Evolutionary conservation across 2,329 filamentous ascomycete genomes (phyloP).

Genomic region (Neofusicoccum umdonicola): DNA sequence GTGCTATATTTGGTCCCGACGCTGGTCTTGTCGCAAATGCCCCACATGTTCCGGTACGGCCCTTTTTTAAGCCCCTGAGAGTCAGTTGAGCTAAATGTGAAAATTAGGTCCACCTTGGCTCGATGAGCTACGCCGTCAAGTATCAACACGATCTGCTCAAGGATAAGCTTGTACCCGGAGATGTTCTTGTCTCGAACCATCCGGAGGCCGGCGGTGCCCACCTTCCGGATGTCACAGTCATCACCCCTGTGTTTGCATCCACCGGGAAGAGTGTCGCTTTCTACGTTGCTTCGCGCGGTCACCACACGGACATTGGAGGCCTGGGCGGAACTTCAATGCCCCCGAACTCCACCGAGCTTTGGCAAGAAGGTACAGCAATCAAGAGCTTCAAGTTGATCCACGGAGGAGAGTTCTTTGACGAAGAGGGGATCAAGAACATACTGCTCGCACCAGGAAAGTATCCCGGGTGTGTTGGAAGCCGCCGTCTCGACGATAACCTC

Average conservation of each 20-base stretch:
- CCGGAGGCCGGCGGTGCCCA: conserved; percentile 29
- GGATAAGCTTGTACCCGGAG: conserved; percentile 25
- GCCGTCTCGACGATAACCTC: conserved; percentile 34
- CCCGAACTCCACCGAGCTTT: conserved; percentile 46
- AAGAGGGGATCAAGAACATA: conserved; percentile 28
- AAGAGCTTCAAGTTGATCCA: conserved; percentile 41
- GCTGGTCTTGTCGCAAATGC: conserved; percentile 28
- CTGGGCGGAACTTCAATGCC: conserved; percentile 41
- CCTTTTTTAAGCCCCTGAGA: neutral
- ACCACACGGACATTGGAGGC: conserved; percentile 31
- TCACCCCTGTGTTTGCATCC: conserved; percentile 27
- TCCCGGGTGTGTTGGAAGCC: conserved; percentile 31
- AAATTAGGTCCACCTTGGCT: conserved; percentile 22
- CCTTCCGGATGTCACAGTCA: conserved; percentile 30
- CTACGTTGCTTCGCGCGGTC: conserved; percentile 28
- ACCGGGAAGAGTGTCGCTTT: conserved; percentile 24
- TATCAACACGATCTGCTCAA: conserved; percentile 27
- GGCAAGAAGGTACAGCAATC: conserved; percentile 49
- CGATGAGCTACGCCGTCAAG: conserved; percentile 27
- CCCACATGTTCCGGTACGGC: conserved; percentile 26
- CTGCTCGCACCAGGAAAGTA: conserved; percentile 28
- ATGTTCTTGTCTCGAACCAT: conserved; percentile 30
- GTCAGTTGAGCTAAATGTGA: neutral
- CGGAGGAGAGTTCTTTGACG: conserved; percentile 37
- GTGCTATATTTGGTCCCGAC: conserved; percentile 26